phyloP scores from a whole-genome alignment of 225 moss, liverwort and hornwort genomes.

The Anthoceros angustus region DNA sequence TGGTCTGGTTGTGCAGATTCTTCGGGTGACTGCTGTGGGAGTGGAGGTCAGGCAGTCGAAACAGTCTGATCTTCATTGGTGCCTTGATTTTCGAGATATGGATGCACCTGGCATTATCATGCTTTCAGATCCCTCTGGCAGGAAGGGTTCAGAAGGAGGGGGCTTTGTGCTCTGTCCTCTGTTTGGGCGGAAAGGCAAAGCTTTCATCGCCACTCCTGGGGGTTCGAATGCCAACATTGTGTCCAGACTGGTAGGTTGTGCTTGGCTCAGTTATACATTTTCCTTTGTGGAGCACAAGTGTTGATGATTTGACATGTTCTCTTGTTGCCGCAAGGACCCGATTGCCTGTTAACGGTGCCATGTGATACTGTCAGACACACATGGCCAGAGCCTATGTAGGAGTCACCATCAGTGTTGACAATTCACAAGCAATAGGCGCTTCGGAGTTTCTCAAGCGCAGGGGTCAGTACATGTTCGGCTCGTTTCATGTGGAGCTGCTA shows the following conservation, averaged over 20 bases:
- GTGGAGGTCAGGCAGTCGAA: constrained; percentile 56
- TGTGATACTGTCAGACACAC: constrained; percentile 37
- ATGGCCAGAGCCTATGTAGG: constrained; percentile 64
- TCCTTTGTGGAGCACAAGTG: background rate
- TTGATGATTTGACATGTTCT: background rate
- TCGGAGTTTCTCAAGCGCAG: constrained; percentile 72
- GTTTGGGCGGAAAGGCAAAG: constrained; percentile 86
- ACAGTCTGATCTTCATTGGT: constrained; percentile 67
- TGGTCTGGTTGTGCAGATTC: background rate
- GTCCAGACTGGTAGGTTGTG: constrained; percentile 43
- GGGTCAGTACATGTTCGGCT: constrained; percentile 18
- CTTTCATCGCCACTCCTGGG: constrained; percentile 61
- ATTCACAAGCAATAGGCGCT: constrained; percentile 63
- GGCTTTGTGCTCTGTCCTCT: constrained; percentile 87
- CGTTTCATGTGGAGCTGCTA: background rate
- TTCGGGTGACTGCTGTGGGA: constrained; percentile 46
- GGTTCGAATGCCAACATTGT: constrained; percentile 63
- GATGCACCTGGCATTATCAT: constrained; percentile 74
- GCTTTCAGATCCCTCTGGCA: constrained; percentile 62
- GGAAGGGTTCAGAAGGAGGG: constrained; percentile 78
- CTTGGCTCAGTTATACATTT: background rate
- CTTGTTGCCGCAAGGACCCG: background rate
- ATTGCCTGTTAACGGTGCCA: background rate
- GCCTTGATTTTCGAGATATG: constrained; percentile 78
- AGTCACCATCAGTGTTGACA: constrained; percentile 57